Percentiles rank a stretch among this genome's conserved stretches.
phyloP scores from a whole-genome alignment of 2,329 filamentous ascomycete genomes.

The Phialemonium atrogriseum region DNA sequence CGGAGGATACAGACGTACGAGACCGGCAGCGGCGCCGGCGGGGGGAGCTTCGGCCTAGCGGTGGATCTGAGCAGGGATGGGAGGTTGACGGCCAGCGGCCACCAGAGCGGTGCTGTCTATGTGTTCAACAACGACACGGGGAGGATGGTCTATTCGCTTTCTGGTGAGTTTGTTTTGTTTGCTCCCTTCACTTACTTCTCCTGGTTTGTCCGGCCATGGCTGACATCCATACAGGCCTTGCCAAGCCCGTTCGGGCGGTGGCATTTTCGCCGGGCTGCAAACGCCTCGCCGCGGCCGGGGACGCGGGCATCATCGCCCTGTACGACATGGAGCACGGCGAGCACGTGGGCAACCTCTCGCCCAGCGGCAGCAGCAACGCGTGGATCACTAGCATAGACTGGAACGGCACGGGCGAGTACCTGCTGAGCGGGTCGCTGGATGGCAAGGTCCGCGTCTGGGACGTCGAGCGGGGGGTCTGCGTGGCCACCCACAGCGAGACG shows the following conservation, averaged over 20 bases:
- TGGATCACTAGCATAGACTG: slow-evolving; percentile 92
- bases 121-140: slow-evolving; percentile 91
- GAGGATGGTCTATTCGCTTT: slow-evolving; percentile 75
- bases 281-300: slow-evolving; percentile 81
- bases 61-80: slow-evolving; percentile 77
- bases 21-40: slow-evolving; percentile 43
- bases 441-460: slow-evolving; percentile 97
- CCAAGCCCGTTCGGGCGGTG: slow-evolving; percentile 77
- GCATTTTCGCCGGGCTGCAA: slow-evolving; percentile 82
- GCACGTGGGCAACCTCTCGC: slow-evolving; percentile 71
- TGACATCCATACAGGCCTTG: slow-evolving; percentile 51
- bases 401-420: slow-evolving; percentile 86
- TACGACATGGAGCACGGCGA: slow-evolving; percentile 92
- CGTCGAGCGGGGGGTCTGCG: slow-evolving; percentile 72
- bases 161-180: slow-evolving; percentile 43
- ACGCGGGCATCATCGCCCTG: slow-evolving; percentile 78
- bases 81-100: slow-evolving; percentile 79
- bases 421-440: slow-evolving; percentile 82
- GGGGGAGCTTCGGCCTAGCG: slow-evolving; percentile 78
- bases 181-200: background rate
- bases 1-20: slow-evolving; percentile 63
- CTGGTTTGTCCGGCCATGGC: background rate
- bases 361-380: slow-evolving; percentile 33
- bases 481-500: slow-evolving; percentile 88
- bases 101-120: slow-evolving; percentile 87